Percentiles rank a stretch among this genome's conserved stretches.
Conservation (phyloP, 768 basidiomycete genomes). For the Mrakia frigida region DNA sequence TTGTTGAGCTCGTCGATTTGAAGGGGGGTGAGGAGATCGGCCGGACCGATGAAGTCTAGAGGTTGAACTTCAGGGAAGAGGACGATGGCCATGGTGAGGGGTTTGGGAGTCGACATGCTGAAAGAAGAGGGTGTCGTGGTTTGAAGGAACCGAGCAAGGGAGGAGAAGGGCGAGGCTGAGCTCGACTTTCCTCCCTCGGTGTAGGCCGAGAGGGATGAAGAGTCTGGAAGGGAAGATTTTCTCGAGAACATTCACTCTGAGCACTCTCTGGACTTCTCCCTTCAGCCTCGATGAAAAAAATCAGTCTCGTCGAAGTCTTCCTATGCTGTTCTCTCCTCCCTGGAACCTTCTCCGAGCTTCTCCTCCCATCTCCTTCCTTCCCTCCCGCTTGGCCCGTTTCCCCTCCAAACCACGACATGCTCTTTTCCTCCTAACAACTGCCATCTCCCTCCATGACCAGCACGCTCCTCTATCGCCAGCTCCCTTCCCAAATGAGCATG, state of each 20-base stretch:
- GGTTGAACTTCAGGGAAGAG: slow-evolving; percentile 7
- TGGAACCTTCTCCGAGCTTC: neutral
- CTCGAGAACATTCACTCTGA: no score
- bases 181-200: neutral
- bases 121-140: neutral
- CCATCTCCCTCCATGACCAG: neutral
- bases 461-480: neutral
- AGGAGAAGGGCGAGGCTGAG: neutral
- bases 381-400: neutral
- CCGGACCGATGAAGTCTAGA: slow-evolving; percentile 1
- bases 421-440: neutral
- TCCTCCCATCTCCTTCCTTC: neutral
- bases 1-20: neutral
- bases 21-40: slow-evolving; percentile 10
- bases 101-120: neutral
- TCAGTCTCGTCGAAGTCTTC: neutral
- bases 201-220: neutral
- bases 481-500: neutral
- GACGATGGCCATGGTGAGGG: neutral
- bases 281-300: no score
- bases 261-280: no score
- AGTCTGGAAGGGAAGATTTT: neutral
- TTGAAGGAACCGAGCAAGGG: neutral
- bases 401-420: neutral
- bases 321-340: no score